phyloP scores from a whole-genome alignment of 2,329 filamentous ascomycete genomes.

The Incumbomyces lentus region DNA sequence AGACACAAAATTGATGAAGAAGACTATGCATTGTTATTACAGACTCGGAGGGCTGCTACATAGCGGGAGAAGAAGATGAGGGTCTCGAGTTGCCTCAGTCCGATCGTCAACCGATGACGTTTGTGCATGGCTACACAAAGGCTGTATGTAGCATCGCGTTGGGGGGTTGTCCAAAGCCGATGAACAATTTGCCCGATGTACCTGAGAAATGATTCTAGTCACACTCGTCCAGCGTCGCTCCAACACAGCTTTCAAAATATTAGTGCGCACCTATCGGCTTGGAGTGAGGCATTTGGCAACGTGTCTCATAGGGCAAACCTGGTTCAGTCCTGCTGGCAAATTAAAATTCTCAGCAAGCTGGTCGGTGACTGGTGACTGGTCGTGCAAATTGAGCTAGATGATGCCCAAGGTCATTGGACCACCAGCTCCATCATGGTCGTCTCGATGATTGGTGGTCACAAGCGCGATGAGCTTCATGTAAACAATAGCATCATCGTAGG shows the following conservation, averaged over 20 bases:
- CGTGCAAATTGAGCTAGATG: conserved; percentile 7
- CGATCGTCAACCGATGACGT: too few species aligned
- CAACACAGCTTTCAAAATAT: neutral
- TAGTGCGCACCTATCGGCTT: conserved; percentile 5
- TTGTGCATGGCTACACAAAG: conserved; percentile 1
- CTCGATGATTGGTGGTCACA: conserved; percentile 4
- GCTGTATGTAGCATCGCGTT: neutral
- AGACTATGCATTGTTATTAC: too few species aligned
- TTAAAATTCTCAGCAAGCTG: conserved; percentile 3
- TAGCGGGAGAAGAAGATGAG: too few species aligned
- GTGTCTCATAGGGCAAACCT: conserved; percentile 7
- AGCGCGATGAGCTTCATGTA: conserved; percentile 4
- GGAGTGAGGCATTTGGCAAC: conserved; percentile 7
- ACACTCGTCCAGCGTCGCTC: neutral
- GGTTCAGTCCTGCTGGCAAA: conserved; percentile 3
- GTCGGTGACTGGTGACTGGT: conserved; percentile 6
- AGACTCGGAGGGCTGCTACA: too few species aligned
- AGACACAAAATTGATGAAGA: too few species aligned
- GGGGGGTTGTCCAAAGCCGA: neutral
- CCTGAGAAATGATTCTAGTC: neutral
- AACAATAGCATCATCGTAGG: conserved; percentile 5
- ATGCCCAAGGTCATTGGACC: conserved; percentile 6
- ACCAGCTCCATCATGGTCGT: conserved; percentile 5
- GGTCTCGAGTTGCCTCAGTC: too few species aligned
- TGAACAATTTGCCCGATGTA: conserved; percentile 4